Base-by-base conservation (phyloP, 2,329 filamentous ascomycete species). In the Fonsecaea nubica region DNA sequence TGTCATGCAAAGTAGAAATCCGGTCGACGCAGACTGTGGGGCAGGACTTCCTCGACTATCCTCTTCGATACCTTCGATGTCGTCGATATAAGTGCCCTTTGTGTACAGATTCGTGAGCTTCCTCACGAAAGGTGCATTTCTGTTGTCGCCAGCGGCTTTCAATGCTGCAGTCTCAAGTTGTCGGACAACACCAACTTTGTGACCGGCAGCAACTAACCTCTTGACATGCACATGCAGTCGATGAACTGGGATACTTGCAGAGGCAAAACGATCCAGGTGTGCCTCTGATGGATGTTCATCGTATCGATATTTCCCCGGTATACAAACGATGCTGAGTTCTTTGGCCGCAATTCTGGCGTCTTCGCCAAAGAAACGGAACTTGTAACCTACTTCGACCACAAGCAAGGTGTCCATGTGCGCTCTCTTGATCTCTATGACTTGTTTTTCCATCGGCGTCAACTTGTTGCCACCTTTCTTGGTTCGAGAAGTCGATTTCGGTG, bases 101-200 rank as follows among this genome's bases (percentile, higher is more conserved):
- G 95, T 99, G 79, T 99, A 99, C 6, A 99, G 84, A 75, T 96
- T 97, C 15, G 95, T 98, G 74, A 99, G 87, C 74, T 96, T 95
- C 40, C 95, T 89, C 42, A 92, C 87, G 73, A 99, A 99, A 0
- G 95, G 93, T 0, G 93, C 87, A 75, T 97, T 97, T 65, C 92
- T 88, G 78, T 98, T 99, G 76, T 97, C 93, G 53, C 95, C 94
- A 1, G 89, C 95, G 70, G 96, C 96, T 77, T 99, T 99, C 67
- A 99, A 82, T 0, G 95, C 95, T 2, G 95, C 95, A 0, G 95
- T 99, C 79, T 99, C 95, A 33, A 97, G 84, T 78, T 99, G 95
- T 33, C 94, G 86, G 9, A 99, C 94, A 3, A 99, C 91, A 18
- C 95, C 95, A 40, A 99, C 94, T 76, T 99, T 99, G 80, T 97